Base-by-base conservation (phyloP, 75 land plant genomes). In the Selaginella moellendorffii region DNA sequence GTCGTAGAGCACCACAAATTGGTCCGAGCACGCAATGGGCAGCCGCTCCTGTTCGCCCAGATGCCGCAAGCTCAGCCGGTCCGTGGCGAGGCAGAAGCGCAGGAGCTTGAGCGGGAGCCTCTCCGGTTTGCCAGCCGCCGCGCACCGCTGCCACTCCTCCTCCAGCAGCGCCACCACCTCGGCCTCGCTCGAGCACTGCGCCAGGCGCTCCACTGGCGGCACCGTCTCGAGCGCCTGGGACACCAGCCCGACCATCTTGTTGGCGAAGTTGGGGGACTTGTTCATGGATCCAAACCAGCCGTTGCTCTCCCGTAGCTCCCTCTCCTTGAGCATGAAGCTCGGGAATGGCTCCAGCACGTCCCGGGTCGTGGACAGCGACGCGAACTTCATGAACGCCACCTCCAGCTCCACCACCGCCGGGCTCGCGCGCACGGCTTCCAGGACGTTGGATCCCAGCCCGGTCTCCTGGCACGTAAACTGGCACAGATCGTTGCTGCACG, bases 291-390 rank as follows among this genome's bases (percentile, higher is more conserved):
- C 66, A 54, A 76, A 76, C 59, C 62, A 76, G 9, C 74, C 78
- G 61, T 65, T 65, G 1, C 74, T 69, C 1, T 65, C 71, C 27
- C 78, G 74, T 17, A 76, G 28, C 69, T 76, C 69, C 23, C 29
- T 30, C 12, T 31, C 54, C 2, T 25, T 29, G 1, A 76, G 26
- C 42, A 75, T 28, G 65, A 75, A 75, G 1, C 54, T 27, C 14
- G 77, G 77, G 61, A 66, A 75, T 52, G 77, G 77, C 31, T 75
- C 77, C 54, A 75, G 71, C 0, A 75, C 74, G 53, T 75, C 69
- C 12, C 77, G 62, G 30, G 1, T 0, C 5, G 61, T 61, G 8
- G 28, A 31, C 19, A 36, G 30, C 20, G 77, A 73, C 5, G 51
- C 68, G 9, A 18, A 10, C 1, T 73, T 74, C 24, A 66, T 63